These are phyloP conservation scores for Cryptosporidium andersoni DNA, from an alignment of 169 alveolate species.

Conservation along the genomic window DNA sequence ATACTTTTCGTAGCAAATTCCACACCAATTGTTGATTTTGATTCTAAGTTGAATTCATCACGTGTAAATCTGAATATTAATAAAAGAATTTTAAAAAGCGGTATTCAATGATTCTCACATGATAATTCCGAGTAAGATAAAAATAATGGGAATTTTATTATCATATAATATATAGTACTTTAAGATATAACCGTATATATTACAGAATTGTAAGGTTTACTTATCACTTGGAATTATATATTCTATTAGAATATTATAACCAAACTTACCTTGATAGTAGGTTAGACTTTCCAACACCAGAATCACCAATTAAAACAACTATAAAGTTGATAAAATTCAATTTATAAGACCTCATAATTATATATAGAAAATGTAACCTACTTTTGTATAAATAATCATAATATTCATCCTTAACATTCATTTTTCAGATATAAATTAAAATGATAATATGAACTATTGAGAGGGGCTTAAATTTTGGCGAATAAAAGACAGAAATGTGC, in stretches of 20 bases:
- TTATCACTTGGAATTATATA: too few species aligned
- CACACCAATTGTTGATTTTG: conserved; percentile 98
- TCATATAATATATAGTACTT: not conserved
- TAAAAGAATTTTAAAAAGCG: conserved; percentile 43
- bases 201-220: too few species aligned
- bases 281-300: conserved; percentile 96
- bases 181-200: not conserved
- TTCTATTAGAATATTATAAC: not conserved
- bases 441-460: conserved; percentile 11
- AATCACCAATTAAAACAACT: conserved; percentile 90
- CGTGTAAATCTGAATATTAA: conserved; percentile 87
- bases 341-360: not conserved
- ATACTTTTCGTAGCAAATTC: conserved; percentile 95
- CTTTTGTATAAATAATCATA: conserved; percentile 82
- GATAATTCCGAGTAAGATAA: too few species aligned
- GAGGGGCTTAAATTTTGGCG: conserved; percentile 27
- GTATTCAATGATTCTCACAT: not conserved
- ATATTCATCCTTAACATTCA: conserved; percentile 79
- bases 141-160: not conserved
- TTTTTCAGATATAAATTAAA: conserved; percentile 30
- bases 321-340: not conserved
- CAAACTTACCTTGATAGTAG: conserved; percentile 84
- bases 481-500: conserved; percentile 15
- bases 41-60: conserved; percentile 93
- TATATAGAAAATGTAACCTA: conserved; percentile 29